A percentile compares a stretch with the other conserved stretches of the same genome.
phyloP scores from a whole-genome alignment of 2,329 filamentous ascomycete species.

The Aureobasidium sp. region DNA sequence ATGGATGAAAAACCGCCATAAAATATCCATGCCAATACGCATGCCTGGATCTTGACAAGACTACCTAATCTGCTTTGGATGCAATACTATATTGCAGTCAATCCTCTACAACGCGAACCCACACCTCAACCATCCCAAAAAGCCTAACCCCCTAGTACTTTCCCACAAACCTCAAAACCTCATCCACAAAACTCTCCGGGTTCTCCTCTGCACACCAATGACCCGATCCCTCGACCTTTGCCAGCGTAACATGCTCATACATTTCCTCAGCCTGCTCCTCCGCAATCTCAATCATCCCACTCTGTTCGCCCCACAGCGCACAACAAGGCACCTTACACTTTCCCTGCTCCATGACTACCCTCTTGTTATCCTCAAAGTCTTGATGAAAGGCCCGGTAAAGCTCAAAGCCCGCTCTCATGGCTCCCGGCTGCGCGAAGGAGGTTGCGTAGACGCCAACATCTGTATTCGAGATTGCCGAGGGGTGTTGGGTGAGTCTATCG shows the following conservation, averaged over 20 bases:
- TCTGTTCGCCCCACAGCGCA: constrained; percentile 27
- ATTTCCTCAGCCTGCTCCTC: constrained; percentile 28
- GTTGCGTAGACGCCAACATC: constrained; percentile 35
- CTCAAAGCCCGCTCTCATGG: constrained; percentile 30
- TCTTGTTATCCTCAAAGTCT: constrained; percentile 28
- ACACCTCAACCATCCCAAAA: too few relatives aligned
- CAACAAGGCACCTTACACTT: constrained; percentile 28
- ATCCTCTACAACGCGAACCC: not conserved
- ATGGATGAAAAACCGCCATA: too few relatives aligned
- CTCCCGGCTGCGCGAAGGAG: constrained; percentile 30
- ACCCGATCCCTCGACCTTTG: constrained; percentile 25
- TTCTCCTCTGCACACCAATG: constrained; percentile 37
- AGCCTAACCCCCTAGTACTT: constrained; percentile 17
- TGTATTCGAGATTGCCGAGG: constrained; percentile 29
- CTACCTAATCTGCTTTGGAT: too few relatives aligned
- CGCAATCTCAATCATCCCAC: constrained; percentile 24
- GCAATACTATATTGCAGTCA: not conserved
- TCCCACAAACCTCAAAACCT: constrained; percentile 27
- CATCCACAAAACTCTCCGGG: constrained; percentile 31
- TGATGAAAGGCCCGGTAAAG: constrained; percentile 30
- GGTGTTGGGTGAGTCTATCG: constrained; percentile 33
- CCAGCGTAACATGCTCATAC: constrained; percentile 24
- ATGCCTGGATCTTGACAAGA: too few relatives aligned
- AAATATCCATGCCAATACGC: too few relatives aligned
- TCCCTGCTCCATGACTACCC: constrained; percentile 26